A percentile compares a stretch with the other conserved stretches of the same genome.
Evolutionary conservation across 352 stramenopile genomes (phyloP).

Genomic region (Pythium guiyangense): DNA sequence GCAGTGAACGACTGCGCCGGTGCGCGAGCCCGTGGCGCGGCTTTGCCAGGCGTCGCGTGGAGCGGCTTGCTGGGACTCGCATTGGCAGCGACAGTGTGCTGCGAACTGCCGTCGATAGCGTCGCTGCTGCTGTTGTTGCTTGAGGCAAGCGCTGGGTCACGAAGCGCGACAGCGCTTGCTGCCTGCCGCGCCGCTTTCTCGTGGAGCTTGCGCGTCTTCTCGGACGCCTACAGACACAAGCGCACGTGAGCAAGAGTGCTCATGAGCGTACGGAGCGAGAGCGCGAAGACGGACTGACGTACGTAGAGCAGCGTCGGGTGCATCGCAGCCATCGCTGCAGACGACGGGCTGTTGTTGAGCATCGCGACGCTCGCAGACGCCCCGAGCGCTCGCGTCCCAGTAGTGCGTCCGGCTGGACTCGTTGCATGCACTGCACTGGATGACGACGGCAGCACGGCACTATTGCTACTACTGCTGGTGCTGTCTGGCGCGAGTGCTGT

Average conservation of each 20-base stretch:
- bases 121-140: background rate
- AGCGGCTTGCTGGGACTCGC: conserved; percentile 6
- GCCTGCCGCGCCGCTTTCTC: conserved; percentile 21
- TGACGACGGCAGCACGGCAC: background rate
- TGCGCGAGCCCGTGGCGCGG: too few relatives aligned
- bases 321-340: conserved; percentile 16
- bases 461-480: background rate
- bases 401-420: too few relatives aligned
- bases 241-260: background rate
- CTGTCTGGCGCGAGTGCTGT: conserved; percentile 16
- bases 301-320: conserved; percentile 52
- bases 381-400: conserved; percentile 3
- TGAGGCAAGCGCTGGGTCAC: conserved; percentile 6
- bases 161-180: conserved; percentile 12
- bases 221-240: conserved; percentile 28
- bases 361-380: conserved; percentile 33
- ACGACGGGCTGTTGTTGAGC: background rate
- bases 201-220: conserved; percentile 45
- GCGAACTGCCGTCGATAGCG: background rate
- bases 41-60: background rate
- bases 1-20: conserved; percentile 57
- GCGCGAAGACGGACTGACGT: background rate
- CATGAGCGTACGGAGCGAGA: background rate
- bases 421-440: too few relatives aligned
- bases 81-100: background rate